Base-by-base conservation (phyloP, 1,284 basidiomycete species). In the Xerocomus amazonicus region DNA sequence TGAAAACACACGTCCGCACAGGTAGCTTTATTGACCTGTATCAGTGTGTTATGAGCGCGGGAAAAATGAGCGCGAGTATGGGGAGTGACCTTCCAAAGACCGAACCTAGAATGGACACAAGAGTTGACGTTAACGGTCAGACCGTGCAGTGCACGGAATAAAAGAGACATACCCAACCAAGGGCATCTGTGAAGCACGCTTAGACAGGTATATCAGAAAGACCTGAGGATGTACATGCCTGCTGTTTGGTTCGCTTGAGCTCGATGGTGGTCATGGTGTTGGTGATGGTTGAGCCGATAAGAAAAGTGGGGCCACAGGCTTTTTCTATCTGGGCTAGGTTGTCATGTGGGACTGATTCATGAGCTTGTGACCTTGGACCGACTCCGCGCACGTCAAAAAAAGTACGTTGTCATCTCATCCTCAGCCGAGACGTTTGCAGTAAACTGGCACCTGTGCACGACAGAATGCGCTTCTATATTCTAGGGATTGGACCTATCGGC, bases 401-500 rank as follows among this genome's bases (percentile, higher is more conserved):
- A 29, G 40, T 41, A 31, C 16, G 29, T n/a, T n/a, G n/a, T n/a
- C n/a, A n/a, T 42, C 28, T 42, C 40, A 7, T 19, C 12, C 19
- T 10, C 27, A 17, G 29, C 13, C 31, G 29, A 27, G 29, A 32
- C 16, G n/a, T 31, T 42, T 7, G 3, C 28, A 29, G n/a, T 29
- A 29, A 41, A 41, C 39, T n/a, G n/a, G n/a, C 14, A 41, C 12
- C 23, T 27, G 39, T 40, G 10, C 27, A 29, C 19, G 31, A 33
- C 41, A 33, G 31, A 29, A 90, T 90, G 87, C 83, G 77, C 58
- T 78, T 87, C 63, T 84, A 89, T 73, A 66, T 88, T 56, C 75
- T 89, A 54, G 87, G 90, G 59, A 70, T 91, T 54, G 90, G 91
- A 48, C 77, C 91, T 44, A 79, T 95, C 57, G 93, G 93, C 52